A percentile compares a stretch with the other conserved stretches of the same genome.
These are phyloP conservation scores for Zelonia costaricensis DNA, from an alignment of 208 protist genomes.

Conservation along the genomic window DNA sequence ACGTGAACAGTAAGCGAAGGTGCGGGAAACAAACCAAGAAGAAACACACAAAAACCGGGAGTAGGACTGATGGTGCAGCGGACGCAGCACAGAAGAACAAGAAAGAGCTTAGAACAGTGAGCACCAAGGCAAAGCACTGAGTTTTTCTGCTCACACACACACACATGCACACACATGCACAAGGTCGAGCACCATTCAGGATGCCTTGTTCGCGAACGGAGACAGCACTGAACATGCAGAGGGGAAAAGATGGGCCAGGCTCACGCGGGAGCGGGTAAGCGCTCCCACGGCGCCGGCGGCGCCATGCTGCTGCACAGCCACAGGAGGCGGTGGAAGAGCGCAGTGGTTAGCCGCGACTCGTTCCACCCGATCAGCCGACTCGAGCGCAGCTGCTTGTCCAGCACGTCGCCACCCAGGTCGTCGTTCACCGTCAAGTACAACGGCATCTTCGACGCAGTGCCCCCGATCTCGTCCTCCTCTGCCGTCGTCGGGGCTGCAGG, in stretches of 20 bases:
- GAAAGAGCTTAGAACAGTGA: no score
- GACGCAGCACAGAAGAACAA: no score
- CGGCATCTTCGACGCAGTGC: slow-evolving; percentile 1
- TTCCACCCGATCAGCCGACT: slow-evolving; percentile 7
- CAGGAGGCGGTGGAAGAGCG: slow-evolving; percentile 18
- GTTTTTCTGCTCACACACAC: no score
- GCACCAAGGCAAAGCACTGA: no score
- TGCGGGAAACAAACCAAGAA: no score
- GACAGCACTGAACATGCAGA: neutral
- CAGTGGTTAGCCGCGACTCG: slow-evolving; percentile 5
- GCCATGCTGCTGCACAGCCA: slow-evolving; percentile 9
- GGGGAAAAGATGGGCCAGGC: neutral
- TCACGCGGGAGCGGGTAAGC: neutral
- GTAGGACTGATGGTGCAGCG: no score
- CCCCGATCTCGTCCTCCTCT: no score
- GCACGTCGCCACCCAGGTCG: slow-evolving; percentile 8
- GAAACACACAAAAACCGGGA: no score
- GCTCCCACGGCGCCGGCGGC: slow-evolving; percentile 19
- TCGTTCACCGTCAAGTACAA: slow-evolving; percentile 35
- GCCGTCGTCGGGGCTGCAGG: neutral
- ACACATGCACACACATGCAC: no score
- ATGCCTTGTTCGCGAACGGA: neutral
- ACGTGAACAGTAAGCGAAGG: no score
- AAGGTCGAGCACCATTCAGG: no score
- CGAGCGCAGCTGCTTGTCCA: neutral